These are phyloP conservation scores for Moesziomyces sp. DNA, from an alignment of 1,284 basidiomycete species.

Conservation along the genomic window DNA sequence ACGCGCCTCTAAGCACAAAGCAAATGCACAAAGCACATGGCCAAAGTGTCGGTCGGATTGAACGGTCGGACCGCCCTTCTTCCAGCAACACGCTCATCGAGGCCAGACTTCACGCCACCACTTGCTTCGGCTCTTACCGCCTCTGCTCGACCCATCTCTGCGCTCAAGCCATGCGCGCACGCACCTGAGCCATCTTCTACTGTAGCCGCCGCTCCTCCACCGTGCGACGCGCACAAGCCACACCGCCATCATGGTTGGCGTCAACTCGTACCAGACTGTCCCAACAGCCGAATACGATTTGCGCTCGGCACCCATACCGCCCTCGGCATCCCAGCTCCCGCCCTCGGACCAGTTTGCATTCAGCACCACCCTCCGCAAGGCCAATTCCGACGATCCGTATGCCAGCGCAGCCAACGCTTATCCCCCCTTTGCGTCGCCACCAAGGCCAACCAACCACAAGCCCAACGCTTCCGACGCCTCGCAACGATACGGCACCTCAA, in stretches of 20 bases:
- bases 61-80: too few relatives aligned
- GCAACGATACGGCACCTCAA: slow-evolving; percentile 3
- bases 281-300: slow-evolving; percentile 34
- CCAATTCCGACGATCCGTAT: slow-evolving; percentile 39
- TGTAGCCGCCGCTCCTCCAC: neutral
- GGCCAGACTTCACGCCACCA: too few relatives aligned
- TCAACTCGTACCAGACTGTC: slow-evolving; percentile 30
- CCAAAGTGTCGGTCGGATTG: too few relatives aligned
- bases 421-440: slow-evolving; percentile 32
- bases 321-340: slow-evolving; percentile 17
- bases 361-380: slow-evolving; percentile 54
- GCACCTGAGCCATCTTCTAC: neutral
- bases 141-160: too few relatives aligned
- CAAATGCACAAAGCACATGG: neutral
- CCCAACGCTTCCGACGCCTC: slow-evolving; percentile 23
- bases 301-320: slow-evolving; percentile 9
- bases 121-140: too few relatives aligned
- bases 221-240: too few relatives aligned
- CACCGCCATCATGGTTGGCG: slow-evolving; percentile 22
- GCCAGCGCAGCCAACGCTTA: slow-evolving; percentile 5
- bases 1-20: neutral
- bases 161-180: neutral
- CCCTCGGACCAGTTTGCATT: slow-evolving; percentile 47
- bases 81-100: too few relatives aligned
- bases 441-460: slow-evolving; percentile 24